phyloP scores from a whole-genome alignment of 495 filamentous ascomycete genomes.

The Pyronema omphalodes region DNA sequence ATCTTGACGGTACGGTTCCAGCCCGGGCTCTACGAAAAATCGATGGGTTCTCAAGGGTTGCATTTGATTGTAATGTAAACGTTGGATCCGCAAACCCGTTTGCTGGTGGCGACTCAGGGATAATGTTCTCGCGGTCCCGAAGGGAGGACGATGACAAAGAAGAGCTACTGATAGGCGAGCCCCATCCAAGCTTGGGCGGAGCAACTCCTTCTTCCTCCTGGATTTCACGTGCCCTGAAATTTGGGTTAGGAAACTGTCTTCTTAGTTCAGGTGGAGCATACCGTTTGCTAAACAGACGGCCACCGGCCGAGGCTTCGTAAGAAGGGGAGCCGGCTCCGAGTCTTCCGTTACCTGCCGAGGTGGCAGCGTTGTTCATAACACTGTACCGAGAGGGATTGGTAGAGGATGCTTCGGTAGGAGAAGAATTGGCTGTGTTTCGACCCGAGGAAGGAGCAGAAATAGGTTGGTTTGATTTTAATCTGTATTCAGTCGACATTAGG shows the following conservation, averaged over 20 bases:
- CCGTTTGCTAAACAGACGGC: constrained; percentile 76
- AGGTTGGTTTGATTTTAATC: constrained; percentile 44
- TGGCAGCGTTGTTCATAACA: constrained; percentile 42
- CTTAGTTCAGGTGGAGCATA: constrained; percentile 29
- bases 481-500: constrained; percentile 84
- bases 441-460: constrained; percentile 57
- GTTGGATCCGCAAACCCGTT: constrained; percentile 88
- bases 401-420: constrained; percentile 64
- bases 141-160: constrained; percentile 78
- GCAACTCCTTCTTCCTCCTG: constrained; percentile 80
- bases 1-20: constrained; percentile 90
- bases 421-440: constrained; percentile 51
- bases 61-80: constrained; percentile 26
- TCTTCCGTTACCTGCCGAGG: constrained; percentile 55
- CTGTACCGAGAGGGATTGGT: constrained; percentile 49
- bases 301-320: constrained; percentile 54
- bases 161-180: constrained; percentile 49
- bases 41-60: constrained; percentile 6
- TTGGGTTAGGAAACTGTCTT: constrained; percentile 11
- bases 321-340: constrained; percentile 93
- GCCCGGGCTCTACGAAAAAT: constrained; percentile 57
- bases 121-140: constrained; percentile 53
- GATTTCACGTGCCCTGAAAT: constrained; percentile 69
- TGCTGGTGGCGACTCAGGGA: constrained; percentile 85
- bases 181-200: constrained; percentile 76